phyloP scores from a whole-genome alignment of 495 filamentous ascomycete species.

The Daldinia decipiens region DNA sequence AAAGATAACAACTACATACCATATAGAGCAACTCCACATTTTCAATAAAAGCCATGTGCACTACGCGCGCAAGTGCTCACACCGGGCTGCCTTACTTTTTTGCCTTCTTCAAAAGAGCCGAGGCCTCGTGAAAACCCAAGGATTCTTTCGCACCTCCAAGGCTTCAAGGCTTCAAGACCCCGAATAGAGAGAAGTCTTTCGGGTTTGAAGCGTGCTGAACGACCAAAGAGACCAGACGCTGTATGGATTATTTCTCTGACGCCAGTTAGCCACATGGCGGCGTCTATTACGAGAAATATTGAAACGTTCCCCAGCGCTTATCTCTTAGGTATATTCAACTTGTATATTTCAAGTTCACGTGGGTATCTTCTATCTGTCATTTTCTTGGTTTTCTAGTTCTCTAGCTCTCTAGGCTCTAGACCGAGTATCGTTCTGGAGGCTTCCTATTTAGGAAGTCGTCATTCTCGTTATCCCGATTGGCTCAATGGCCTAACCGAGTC shows the following conservation, averaged over 20 bases:
- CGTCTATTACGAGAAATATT: slow-evolving; percentile 1
- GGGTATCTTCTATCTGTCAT: not conserved
- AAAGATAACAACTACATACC: slow-evolving; percentile 14
- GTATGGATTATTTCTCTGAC: slow-evolving; percentile 5
- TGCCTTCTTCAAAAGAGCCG: slow-evolving; percentile 25
- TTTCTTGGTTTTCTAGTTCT: not conserved
- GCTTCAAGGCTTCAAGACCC: not conserved
- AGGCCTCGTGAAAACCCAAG: slow-evolving; percentile 28
- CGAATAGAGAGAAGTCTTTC: slow-evolving; percentile 9
- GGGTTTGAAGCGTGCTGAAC: slow-evolving; percentile 10
- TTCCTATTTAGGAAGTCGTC: slow-evolving; percentile 39
- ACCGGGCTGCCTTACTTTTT: slow-evolving; percentile 26
- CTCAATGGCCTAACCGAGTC: slow-evolving; percentile 30
- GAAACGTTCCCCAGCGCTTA: not conserved
- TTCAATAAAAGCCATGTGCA: slow-evolving; percentile 37
- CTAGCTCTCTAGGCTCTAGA: slow-evolving; percentile 4
- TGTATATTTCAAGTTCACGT: slow-evolving; percentile 17
- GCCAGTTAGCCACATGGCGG: slow-evolving; percentile 13
- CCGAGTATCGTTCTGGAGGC: slow-evolving; percentile 12
- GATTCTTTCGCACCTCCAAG: not conserved
- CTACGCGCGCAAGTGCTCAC: slow-evolving; percentile 32
- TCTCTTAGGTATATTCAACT: slow-evolving; percentile 1
- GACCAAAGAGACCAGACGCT: not conserved
- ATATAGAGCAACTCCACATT: slow-evolving; percentile 35
- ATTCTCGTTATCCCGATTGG: slow-evolving; percentile 31